Conservation (phyloP, 108 stramenopile genomes). For the Conticribra guillardii region DNA sequence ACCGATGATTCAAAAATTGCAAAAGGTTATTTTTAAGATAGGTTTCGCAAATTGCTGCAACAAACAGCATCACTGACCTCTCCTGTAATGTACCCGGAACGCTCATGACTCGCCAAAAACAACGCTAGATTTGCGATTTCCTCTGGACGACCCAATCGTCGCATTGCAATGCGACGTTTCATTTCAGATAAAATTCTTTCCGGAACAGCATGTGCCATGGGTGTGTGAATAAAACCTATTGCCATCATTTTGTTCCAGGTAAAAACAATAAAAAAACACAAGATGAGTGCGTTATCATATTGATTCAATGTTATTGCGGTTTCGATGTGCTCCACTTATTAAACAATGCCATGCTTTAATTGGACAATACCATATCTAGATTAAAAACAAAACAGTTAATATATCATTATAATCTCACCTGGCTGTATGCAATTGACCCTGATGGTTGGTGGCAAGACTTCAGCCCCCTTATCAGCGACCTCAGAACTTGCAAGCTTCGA, state of each 20-base stretch:
- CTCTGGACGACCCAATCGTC: slow-evolving; percentile 60
- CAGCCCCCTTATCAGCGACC: neutral
- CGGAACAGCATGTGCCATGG: slow-evolving; percentile 73
- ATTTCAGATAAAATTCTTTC: slow-evolving; percentile 54
- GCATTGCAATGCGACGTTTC: slow-evolving; percentile 54
- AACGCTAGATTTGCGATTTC: slow-evolving; percentile 67
- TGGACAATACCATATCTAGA: neutral
- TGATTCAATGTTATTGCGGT: too few relatives aligned
- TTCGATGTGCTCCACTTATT: too few relatives aligned
- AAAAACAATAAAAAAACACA: too few relatives aligned
- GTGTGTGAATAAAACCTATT: slow-evolving; percentile 75
- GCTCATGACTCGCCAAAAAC: slow-evolving; percentile 64
- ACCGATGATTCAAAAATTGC: too few relatives aligned
- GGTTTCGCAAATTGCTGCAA: too few relatives aligned
- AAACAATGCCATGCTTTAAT: too few relatives aligned
- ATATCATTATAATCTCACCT: slow-evolving; percentile 21
- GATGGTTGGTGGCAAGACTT: slow-evolving; percentile 30
- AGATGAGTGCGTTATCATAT: too few relatives aligned
- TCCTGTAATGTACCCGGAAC: slow-evolving; percentile 78
- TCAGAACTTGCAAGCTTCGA: slow-evolving; percentile 24
- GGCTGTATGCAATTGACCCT: slow-evolving; percentile 80
- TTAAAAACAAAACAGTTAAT: neutral
- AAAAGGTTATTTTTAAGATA: too few relatives aligned
- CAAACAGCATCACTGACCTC: too few relatives aligned
- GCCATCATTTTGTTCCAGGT: too few relatives aligned